Evolutionary conservation across 768 basidiomycete species (phyloP).

Genomic region (Crassisporium funariophilum): DNA sequence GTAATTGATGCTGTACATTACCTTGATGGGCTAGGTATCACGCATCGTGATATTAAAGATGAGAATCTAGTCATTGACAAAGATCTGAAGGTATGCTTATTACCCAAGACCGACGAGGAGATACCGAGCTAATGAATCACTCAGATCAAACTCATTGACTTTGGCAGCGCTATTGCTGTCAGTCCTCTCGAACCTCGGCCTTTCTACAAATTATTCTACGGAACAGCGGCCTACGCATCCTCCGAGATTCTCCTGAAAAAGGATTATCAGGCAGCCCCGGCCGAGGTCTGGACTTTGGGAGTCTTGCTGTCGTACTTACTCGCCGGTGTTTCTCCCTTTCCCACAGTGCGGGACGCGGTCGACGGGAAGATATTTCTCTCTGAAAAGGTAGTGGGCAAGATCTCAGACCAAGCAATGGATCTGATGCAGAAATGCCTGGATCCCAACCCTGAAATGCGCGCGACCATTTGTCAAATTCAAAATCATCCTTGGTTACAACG

Average conservation of each 20-base stretch:
- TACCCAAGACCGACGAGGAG: background rate
- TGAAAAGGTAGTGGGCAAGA: slow-evolving; percentile 36
- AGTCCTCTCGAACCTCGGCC: slow-evolving; percentile 65
- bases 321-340: slow-evolving; percentile 92
- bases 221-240: slow-evolving; percentile 94
- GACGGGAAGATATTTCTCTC: slow-evolving; percentile 61
- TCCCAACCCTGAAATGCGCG: slow-evolving; percentile 77
- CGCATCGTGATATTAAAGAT: slow-evolving; percentile 96
- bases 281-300: slow-evolving; percentile 96
- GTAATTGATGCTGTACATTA: slow-evolving; percentile 85
- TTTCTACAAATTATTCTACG: slow-evolving; percentile 80
- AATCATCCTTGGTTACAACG: slow-evolving; percentile 87
- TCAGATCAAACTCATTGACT: slow-evolving; percentile 94
- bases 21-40: slow-evolving; percentile 79
- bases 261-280: slow-evolving; percentile 89
- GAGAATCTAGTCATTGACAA: slow-evolving; percentile 87
- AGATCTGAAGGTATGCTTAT: slow-evolving; percentile 58
- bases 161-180: slow-evolving; percentile 83
- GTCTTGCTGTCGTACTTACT: slow-evolving; percentile 94
- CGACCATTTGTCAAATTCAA: slow-evolving; percentile 80
- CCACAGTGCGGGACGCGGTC: slow-evolving; percentile 79
- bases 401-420: slow-evolving; percentile 54
- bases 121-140: slow-evolving; percentile 10
- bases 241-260: slow-evolving; percentile 90
- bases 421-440: slow-evolving; percentile 81